Conservation (phyloP, 768 basidiomycete genomes). For the Pulveroboletus sp. region DNA sequence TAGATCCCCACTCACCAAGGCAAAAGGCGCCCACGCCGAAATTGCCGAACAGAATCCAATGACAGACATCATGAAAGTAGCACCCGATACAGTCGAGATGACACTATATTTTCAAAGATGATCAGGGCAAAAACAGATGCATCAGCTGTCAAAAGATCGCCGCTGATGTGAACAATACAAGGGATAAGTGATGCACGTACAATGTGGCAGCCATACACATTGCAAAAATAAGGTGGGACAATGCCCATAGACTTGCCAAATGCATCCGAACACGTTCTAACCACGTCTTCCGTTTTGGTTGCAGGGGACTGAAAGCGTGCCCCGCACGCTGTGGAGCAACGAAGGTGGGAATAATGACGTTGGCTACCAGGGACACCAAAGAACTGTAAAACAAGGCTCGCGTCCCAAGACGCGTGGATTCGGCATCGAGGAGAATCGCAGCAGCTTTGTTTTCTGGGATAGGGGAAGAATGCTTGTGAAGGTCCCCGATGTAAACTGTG, state of each 20-base stretch:
- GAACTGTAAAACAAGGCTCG: slow-evolving; percentile 80
- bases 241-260: slow-evolving; percentile 72
- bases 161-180: slow-evolving; percentile 8
- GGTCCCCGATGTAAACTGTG: slow-evolving; percentile 82
- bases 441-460: slow-evolving; percentile 28
- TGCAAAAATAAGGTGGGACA: slow-evolving; percentile 71
- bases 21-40: slow-evolving; percentile 89
- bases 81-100: slow-evolving; percentile 61
- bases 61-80: slow-evolving; percentile 70
- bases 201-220: slow-evolving; percentile 77
- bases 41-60: slow-evolving; percentile 94
- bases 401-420: slow-evolving; percentile 79
- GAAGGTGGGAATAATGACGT: slow-evolving; percentile 68
- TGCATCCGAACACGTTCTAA: slow-evolving; percentile 52
- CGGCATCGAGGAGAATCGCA: slow-evolving; percentile 45
- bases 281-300: slow-evolving; percentile 20
- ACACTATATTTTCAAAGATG: slow-evolving; percentile 45
- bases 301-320: slow-evolving; percentile 14
- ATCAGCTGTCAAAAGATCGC: slow-evolving; percentile 14
- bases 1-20: slow-evolving; percentile 53
- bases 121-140: slow-evolving; percentile 3
- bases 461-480: slow-evolving; percentile 57
- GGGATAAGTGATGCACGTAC: slow-evolving; percentile 44
- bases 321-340: slow-evolving; percentile 31
- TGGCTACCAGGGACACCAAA: slow-evolving; percentile 60